These are phyloP conservation scores for Cutaneotrichosporon cavernicola DNA, from an alignment of 1,284 basidiomycete genomes.

Conservation along the genomic window DNA sequence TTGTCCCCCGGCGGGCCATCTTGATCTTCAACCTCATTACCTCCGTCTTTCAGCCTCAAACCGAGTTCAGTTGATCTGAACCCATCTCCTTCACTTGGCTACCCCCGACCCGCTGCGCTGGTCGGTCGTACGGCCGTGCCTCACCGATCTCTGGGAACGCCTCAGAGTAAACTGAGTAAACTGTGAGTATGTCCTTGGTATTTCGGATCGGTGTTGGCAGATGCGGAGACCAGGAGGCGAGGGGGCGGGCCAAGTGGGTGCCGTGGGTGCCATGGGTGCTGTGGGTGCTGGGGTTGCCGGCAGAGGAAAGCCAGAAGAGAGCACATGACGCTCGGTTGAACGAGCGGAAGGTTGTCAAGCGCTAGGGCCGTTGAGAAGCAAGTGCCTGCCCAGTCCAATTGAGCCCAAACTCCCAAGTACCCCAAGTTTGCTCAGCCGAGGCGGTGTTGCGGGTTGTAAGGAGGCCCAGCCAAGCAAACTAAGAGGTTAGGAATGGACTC, in stretches of 20 bases:
- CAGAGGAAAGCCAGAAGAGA: too few relatives aligned
- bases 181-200: background rate
- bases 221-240: background rate
- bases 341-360: too few relatives aligned
- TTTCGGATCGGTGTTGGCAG: background rate
- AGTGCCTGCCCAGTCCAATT: too few relatives aligned
- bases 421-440: too few relatives aligned
- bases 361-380: too few relatives aligned
- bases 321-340: too few relatives aligned
- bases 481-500: too few relatives aligned
- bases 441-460: too few relatives aligned
- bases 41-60: background rate
- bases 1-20: conserved; percentile 1
- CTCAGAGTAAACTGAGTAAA: background rate
- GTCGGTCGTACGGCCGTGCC: background rate
- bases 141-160: background rate
- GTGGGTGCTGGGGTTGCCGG: too few relatives aligned
- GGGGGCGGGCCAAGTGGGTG: background rate
- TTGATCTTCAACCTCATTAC: background rate
- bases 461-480: too few relatives aligned
- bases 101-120: background rate
- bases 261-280: too few relatives aligned
- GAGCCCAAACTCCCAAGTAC: too few relatives aligned
- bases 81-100: background rate
- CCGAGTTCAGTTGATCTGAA: background rate